Evolutionary conservation across 768 basidiomycete species (phyloP).

Genomic region (Favolaschia claudopus): DNA sequence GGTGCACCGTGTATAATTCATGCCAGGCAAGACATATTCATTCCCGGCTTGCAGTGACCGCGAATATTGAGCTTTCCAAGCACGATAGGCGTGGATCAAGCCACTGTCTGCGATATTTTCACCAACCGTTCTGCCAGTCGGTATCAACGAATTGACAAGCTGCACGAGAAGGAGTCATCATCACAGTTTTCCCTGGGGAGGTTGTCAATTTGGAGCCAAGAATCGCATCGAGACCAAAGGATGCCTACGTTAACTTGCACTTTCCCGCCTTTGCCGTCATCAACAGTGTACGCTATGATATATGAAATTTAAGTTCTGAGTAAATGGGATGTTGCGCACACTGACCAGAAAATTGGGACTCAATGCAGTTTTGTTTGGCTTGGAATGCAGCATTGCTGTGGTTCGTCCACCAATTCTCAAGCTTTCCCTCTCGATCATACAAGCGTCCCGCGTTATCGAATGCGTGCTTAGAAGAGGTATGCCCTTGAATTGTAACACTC

Average conservation of each 20-base stretch:
- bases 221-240: not conserved
- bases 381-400: conserved; percentile 85
- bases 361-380: conserved; percentile 84
- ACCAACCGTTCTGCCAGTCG: conserved; percentile 78
- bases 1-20: conserved; percentile 76
- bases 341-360: conserved; percentile 86
- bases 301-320: conserved; percentile 1
- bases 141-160: not conserved
- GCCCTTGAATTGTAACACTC: conserved; percentile 1
- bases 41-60: conserved; percentile 62
- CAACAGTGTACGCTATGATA: conserved; percentile 77
- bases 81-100: conserved; percentile 85
- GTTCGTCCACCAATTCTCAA: conserved; percentile 95
- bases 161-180: conserved; percentile 27
- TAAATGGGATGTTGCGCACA: not conserved
- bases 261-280: conserved; percentile 85
- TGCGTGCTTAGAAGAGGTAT: conserved; percentile 70
- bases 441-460: conserved; percentile 90
- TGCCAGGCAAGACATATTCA: conserved; percentile 83
- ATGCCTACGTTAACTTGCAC: conserved; percentile 81
- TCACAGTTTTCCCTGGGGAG: conserved; percentile 76
- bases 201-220: not conserved
- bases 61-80: conserved; percentile 85
- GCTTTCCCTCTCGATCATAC: conserved; percentile 89
- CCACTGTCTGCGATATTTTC: conserved; percentile 92